Evolutionary conservation across 2,329 filamentous ascomycete species (phyloP).

Genomic region (Nothophoma quercina): DNA sequence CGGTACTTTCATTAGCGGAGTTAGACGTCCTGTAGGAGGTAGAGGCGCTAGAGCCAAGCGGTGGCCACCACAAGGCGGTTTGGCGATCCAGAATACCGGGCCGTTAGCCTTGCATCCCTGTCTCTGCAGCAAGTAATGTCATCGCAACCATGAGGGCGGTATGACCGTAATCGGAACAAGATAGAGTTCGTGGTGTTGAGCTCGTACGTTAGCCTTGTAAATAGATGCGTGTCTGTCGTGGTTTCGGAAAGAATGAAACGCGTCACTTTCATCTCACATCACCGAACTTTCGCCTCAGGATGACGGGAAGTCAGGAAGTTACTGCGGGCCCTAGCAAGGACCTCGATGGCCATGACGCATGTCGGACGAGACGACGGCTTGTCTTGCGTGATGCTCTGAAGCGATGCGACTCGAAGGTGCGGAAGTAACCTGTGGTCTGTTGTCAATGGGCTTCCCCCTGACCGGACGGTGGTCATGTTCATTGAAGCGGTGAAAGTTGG

Average conservation of each 20-base stretch:
- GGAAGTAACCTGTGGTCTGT: slow-evolving; percentile 32
- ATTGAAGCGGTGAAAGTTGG: slow-evolving; percentile 40
- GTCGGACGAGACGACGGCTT: slow-evolving; percentile 19
- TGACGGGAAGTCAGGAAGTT: slow-evolving; percentile 21
- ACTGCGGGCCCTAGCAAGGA: slow-evolving; percentile 24
- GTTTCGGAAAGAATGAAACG: slow-evolving; percentile 11
- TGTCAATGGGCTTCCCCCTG: slow-evolving; percentile 28
- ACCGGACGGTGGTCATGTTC: slow-evolving; percentile 24
- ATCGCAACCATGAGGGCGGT: slow-evolving; percentile 10
- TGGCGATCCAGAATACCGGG: slow-evolving; percentile 36
- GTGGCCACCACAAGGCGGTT: slow-evolving; percentile 25
- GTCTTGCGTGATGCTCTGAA: slow-evolving; percentile 24
- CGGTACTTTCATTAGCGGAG: slow-evolving; percentile 48
- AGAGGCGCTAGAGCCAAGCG: slow-evolving; percentile 30
- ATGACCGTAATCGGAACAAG: slow-evolving; percentile 6
- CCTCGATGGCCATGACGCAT: slow-evolving; percentile 33
- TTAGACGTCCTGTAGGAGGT: slow-evolving; percentile 28
- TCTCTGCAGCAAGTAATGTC: slow-evolving; percentile 11
- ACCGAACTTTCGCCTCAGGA: slow-evolving; percentile 11
- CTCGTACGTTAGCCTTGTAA: not conserved
- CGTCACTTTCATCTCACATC: slow-evolving; percentile 16
- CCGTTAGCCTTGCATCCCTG: slow-evolving; percentile 30
- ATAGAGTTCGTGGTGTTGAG: not conserved
- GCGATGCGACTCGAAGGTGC: slow-evolving; percentile 31
- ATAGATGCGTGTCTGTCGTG: not conserved